phyloP scores from a whole-genome alignment of 768 basidiomycete genomes.

The Lentinus brumalis region DNA sequence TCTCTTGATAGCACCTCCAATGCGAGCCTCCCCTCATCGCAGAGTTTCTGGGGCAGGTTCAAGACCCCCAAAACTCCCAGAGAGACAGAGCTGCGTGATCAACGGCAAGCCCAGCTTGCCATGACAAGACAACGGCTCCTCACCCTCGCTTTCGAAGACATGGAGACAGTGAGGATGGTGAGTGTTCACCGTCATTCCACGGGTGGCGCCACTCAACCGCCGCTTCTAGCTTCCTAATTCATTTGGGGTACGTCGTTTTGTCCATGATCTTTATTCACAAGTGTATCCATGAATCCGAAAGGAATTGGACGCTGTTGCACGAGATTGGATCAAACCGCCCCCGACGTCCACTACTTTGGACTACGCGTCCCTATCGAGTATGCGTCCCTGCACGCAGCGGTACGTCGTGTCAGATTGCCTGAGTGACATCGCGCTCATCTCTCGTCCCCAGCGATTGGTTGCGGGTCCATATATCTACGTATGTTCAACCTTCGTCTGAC shows the following conservation, averaged over 20 bases:
- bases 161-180: constrained; percentile 84
- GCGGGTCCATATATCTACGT: constrained; percentile 86
- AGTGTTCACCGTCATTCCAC: constrained; percentile 21
- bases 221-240: constrained; percentile 62
- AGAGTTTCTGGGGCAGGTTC: constrained; percentile 63
- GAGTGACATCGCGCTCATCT: constrained; percentile 3
- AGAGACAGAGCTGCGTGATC: constrained; percentile 60
- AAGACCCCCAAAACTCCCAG: constrained; percentile 58
- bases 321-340: constrained; percentile 89
- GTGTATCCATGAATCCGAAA: constrained; percentile 29
- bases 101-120: constrained; percentile 58
- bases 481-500: constrained; percentile 27
- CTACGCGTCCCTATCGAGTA: constrained; percentile 86
- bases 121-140: constrained; percentile 74
- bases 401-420: constrained; percentile 39
- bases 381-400: constrained; percentile 82
- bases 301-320: constrained; percentile 80
- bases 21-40: constrained; percentile 52
- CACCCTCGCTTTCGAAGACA: constrained; percentile 80
- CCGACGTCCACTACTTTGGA: constrained; percentile 71
- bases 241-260: constrained; percentile 52
- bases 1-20: constrained; percentile 55
- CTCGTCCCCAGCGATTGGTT: constrained; percentile 60
- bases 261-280: constrained; percentile 10
- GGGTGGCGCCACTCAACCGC: constrained; percentile 5